Conservation (phyloP, 108 stramenopile species). For the Pseudonitzschia multistriata region DNA sequence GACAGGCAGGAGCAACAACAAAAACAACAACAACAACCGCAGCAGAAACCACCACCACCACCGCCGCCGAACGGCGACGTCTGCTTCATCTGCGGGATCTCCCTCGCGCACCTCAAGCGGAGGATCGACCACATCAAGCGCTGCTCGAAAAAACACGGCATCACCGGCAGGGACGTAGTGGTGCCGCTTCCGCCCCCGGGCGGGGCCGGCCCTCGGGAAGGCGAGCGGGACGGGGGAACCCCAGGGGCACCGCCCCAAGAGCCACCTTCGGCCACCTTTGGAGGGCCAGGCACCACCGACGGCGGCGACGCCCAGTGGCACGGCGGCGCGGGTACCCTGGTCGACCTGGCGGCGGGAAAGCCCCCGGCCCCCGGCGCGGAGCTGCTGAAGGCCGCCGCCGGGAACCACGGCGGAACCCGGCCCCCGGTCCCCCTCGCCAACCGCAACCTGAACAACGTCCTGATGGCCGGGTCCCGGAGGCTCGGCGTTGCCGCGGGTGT, state of each 20-base stretch:
- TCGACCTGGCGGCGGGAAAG: slow-evolving; percentile 21
- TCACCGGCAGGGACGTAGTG: slow-evolving; percentile 38
- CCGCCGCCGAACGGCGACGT: slow-evolving; percentile 2
- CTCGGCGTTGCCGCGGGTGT: slow-evolving; percentile 33
- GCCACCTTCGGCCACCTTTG: no score
- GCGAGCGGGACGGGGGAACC: no score
- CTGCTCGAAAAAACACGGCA: slow-evolving; percentile 70
- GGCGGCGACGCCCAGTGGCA: slow-evolving; percentile 20
- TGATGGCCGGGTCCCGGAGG: slow-evolving; percentile 32
- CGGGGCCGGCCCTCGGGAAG: no score
- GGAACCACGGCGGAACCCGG: background rate
- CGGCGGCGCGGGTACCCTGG: slow-evolving; percentile 18
- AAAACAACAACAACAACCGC: background rate
- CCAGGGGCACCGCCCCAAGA: no score
- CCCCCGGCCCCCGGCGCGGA: no score
- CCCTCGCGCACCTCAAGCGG: slow-evolving; percentile 48
- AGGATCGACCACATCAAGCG: slow-evolving; percentile 80
- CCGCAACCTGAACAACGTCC: slow-evolving; percentile 33
- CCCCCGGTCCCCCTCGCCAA: background rate
- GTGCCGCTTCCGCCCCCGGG: no score
- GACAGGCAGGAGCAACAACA: background rate
- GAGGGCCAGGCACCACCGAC: background rate
- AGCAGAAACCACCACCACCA: background rate
- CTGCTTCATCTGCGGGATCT: slow-evolving; percentile 72
- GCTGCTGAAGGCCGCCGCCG: no score